Base-by-base conservation (phyloP, 768 basidiomycete genomes). In the Pleurotus eryngii region DNA sequence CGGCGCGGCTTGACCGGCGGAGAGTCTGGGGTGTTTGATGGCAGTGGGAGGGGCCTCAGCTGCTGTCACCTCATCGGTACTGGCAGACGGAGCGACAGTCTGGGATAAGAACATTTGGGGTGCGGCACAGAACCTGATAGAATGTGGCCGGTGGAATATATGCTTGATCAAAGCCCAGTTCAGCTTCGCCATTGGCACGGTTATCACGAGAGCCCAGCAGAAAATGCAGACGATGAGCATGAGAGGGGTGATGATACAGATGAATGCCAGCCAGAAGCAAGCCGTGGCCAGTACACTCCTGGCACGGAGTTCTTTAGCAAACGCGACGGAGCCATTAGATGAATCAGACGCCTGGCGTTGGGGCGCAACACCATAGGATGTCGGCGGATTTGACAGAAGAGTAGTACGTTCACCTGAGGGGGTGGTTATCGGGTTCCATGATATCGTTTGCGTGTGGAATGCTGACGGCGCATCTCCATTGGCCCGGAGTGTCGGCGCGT, bases 131-230 rank as follows among this genome's bases (percentile, higher is more conserved):
- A 99, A 98, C 55, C 96, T 91, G 62, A 99, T 89, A 40, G 81
- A 80, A 27, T 87, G 86, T 0, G 97, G 95, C 59, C 87, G 86
- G 54, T 79, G 71, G 66, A 87, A 86, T 50, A 99, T 79, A 68
- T 91, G 81, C 46, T 87, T 85, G 67, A 98, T 80, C 45, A 99
- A 81, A n/a, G 85, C 92, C 96, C 96, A 98, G 63, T 87, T 92
- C 50, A 99, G 81, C 69, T 90, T 96, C 30, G 95, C 97, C 97
- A 99, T 99, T 3, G 97, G 97, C 61, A 99, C 90, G 57, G 95
- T 91, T 68, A 99, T 80, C 59, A 99, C 86, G 59, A 94, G 79
- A n/a, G 81, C 94, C 95, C 95, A 99, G 74, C 97, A 98, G 51
- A 93, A 74, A 60, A 92, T 65, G 70, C 94, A 97, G 26, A 93